These are phyloP conservation scores for Cercospora zeae-maydis DNA, from an alignment of 2,329 filamentous ascomycete genomes.

Conservation along the genomic window DNA sequence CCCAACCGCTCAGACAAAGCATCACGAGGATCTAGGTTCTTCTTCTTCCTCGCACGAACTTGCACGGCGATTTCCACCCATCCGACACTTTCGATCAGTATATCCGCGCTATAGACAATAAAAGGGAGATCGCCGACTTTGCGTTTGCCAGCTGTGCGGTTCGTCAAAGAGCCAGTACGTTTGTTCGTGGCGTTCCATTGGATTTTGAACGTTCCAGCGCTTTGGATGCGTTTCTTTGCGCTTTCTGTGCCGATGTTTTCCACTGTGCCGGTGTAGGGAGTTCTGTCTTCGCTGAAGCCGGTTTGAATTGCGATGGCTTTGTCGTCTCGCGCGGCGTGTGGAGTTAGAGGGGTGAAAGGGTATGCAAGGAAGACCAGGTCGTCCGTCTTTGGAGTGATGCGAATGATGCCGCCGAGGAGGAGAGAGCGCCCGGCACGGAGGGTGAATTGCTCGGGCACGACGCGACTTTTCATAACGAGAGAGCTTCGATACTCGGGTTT, in stretches of 20 bases:
- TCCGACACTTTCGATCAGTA: slow-evolving; percentile 86
- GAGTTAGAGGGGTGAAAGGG: slow-evolving; percentile 73
- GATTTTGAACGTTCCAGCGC: slow-evolving; percentile 72
- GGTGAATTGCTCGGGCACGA: slow-evolving; percentile 68
- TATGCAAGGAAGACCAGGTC: slow-evolving; percentile 71
- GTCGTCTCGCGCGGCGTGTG: slow-evolving; percentile 73
- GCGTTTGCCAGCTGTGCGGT: slow-evolving; percentile 56
- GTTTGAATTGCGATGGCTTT: slow-evolving; percentile 74
- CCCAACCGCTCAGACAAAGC: slow-evolving; percentile 24
- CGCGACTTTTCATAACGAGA: slow-evolving; percentile 74
- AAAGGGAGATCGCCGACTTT: slow-evolving; percentile 72
- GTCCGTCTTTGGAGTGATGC: slow-evolving; percentile 71
- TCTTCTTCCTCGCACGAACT: slow-evolving; percentile 51
- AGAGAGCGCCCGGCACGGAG: slow-evolving; percentile 76
- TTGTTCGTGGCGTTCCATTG: slow-evolving; percentile 78
- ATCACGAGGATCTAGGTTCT: slow-evolving; percentile 21
- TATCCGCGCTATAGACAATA: slow-evolving; percentile 72
- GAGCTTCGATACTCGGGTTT: slow-evolving; percentile 60
- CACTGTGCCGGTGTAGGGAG: slow-evolving; percentile 54
- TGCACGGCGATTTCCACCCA: slow-evolving; percentile 89
- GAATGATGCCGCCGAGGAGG: slow-evolving; percentile 73
- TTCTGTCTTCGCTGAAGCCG: slow-evolving; percentile 44
- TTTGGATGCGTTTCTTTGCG: slow-evolving; percentile 39
- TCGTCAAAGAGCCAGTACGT: slow-evolving; percentile 70
- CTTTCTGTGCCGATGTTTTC: slow-evolving; percentile 56